Base-by-base conservation (phyloP, 208 protist species). In the Leishmania lainsoni region DNA sequence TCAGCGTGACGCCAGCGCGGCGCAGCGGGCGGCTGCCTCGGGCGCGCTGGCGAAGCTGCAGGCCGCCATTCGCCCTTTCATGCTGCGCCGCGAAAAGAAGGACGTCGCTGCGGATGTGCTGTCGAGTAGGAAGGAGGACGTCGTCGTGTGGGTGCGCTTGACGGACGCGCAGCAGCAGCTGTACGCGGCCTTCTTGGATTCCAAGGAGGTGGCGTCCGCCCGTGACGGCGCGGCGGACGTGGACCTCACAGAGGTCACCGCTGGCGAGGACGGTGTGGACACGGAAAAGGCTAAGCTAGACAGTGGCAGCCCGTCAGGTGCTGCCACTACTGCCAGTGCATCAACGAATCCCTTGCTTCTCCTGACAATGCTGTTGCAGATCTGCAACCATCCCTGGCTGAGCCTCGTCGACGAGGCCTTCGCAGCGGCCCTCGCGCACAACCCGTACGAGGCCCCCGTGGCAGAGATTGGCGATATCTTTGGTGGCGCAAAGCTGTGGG, bases 341-440 rank as follows among this genome's bases (percentile, higher is more conserved):
- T 16, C 45, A 45, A n/a, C 69, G 69, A 86, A 89, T 58, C 85
- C 94, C 32, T 86, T 97, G 79, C 70, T 92, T 58, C 89, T 96
- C 29, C 82, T 97, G 29, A 94, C 91, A 26, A 84, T 87, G 56
- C 85, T 97, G 32, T 80, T 77, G 63, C 87, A 92, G 66, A 92
- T 93, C 42, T 96, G 92, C 84, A 88, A 91, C 56, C 94, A 97
- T 74, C 92, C 94, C 48, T 97, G 94, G 92, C 83, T 97, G 32
- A 90, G 86, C 66, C 83, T 96, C 42, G 81, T 79, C 26, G 89
- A 92, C 63, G 86, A 79, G 39, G 88, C 81, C 48, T 94, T 94
- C 76, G 54, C 65, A 54, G 79, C 79, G n/a, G 88, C 92, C 1
- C 22, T 94, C 26, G 48, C 71, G 76, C 58, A 74, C 56, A 9